Percentiles rank a stretch among this genome's conserved stretches.
Evolutionary conservation across 495 filamentous ascomycete genomes (phyloP).

Genomic region (Penicillium diatomitis): DNA sequence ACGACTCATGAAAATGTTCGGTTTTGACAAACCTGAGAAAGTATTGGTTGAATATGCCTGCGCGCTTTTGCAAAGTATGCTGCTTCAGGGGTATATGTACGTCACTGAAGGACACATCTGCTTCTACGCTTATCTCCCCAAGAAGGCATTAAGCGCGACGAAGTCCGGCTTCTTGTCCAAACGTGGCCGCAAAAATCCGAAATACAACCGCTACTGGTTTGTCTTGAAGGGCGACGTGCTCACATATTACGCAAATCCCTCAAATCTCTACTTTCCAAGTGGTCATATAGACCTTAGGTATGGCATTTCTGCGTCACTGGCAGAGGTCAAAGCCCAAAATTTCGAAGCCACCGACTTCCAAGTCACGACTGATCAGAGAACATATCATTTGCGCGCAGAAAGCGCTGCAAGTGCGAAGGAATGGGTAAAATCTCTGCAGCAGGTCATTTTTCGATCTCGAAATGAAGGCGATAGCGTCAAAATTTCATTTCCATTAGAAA

Average conservation of each 20-base stretch:
- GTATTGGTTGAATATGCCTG: slow-evolving; percentile 90
- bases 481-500: slow-evolving; percentile 80
- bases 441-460: slow-evolving; percentile 90
- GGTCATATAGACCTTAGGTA: slow-evolving; percentile 91
- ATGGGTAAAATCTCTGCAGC: slow-evolving; percentile 91
- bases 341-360: slow-evolving; percentile 65
- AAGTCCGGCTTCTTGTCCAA: slow-evolving; percentile 90
- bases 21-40: slow-evolving; percentile 72
- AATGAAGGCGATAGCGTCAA: slow-evolving; percentile 98
- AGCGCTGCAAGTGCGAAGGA: slow-evolving; percentile 84
- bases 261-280: slow-evolving; percentile 82
- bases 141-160: slow-evolving; percentile 67
- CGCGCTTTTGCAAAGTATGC: slow-evolving; percentile 84
- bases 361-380: slow-evolving; percentile 73
- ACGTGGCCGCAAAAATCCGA: slow-evolving; percentile 80
- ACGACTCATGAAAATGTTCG: slow-evolving; percentile 80
- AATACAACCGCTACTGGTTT: slow-evolving; percentile 94
- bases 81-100: slow-evolving; percentile 95
- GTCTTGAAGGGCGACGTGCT: slow-evolving; percentile 89
- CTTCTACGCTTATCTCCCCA: slow-evolving; percentile 94
- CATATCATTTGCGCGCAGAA: slow-evolving; percentile 84
- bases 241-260: slow-evolving; percentile 80
- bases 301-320: slow-evolving; percentile 72
- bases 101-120: slow-evolving; percentile 89
- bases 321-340: slow-evolving; percentile 57